These are phyloP conservation scores for Talaromyces sp. DNA, from an alignment of 2,329 filamentous ascomycete species.

Conservation along the genomic window DNA sequence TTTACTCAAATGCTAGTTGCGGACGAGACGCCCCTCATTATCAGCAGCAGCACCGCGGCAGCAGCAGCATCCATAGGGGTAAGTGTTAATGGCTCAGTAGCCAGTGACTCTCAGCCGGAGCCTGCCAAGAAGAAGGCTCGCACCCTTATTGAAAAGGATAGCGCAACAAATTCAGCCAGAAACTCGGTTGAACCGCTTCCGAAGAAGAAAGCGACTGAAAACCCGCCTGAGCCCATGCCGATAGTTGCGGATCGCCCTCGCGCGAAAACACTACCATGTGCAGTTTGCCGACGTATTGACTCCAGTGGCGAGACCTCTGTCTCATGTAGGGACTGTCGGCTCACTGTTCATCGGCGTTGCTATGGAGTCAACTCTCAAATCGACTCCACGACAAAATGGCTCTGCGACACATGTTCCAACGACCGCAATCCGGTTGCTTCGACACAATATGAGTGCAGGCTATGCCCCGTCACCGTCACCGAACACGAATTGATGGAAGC, in stretches of 20 bases:
- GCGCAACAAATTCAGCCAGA: slow-evolving; percentile 41
- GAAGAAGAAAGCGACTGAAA: slow-evolving; percentile 56
- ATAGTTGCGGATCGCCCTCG: slow-evolving; percentile 74
- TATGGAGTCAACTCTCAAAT: slow-evolving; percentile 76
- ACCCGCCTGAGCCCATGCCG: slow-evolving; percentile 50
- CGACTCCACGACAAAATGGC: slow-evolving; percentile 67
- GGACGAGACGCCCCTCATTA: slow-evolving; percentile 39
- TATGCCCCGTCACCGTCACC: slow-evolving; percentile 79
- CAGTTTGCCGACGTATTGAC: slow-evolving; percentile 72
- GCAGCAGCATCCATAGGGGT: slow-evolving; percentile 40
- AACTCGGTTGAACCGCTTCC: slow-evolving; percentile 43
- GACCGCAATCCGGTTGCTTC: slow-evolving; percentile 88
- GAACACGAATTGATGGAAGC: slow-evolving; percentile 79
- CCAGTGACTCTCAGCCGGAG: slow-evolving; percentile 36
- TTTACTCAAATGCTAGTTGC: slow-evolving; percentile 40
- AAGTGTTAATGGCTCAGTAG: slow-evolving; percentile 27
- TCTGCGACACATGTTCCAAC: slow-evolving; percentile 92
- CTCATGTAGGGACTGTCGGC: slow-evolving; percentile 77
- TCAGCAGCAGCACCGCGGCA: slow-evolving; percentile 37
- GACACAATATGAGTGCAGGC: slow-evolving; percentile 88
- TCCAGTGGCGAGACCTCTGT: slow-evolving; percentile 66
- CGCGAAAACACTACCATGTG: slow-evolving; percentile 73
- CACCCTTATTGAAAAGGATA: slow-evolving; percentile 43
- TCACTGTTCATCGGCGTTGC: slow-evolving; percentile 87
- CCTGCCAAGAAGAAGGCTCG: slow-evolving; percentile 58